Evolutionary conservation across 352 stramenopile species (phyloP), one percentile per base, ranked within the genome.

Genomic region (Phytophthora pinifolia): DNA sequence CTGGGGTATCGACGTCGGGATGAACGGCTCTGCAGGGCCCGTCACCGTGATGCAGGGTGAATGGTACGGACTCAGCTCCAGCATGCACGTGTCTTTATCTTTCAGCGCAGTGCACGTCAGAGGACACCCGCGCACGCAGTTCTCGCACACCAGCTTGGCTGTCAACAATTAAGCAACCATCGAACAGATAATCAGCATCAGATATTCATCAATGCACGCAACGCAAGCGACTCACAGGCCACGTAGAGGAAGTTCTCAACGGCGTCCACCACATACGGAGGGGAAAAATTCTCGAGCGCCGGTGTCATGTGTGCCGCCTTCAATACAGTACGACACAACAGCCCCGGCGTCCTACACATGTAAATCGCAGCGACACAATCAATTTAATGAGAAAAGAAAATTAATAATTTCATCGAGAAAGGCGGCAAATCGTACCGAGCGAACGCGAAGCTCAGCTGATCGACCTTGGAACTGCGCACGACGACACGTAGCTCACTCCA

Each of bases 401-500:
- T 4, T 32, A 34, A 58, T 7, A 22, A 33, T 1, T 13, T 14
- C 20, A 30, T 2, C 30, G 18, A 29, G 46, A 43, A 56, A 39
- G 9, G 1, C 39, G 54, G 15, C 33, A 53, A 51, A 36, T 44
- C 49, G 9, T 62, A 85, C 79, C 72, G 54, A n/a, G 69, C 55
- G 46, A 76, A 87, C 6, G 65, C 69, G 31, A 88, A 86, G n/a
- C 67, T 63, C 12, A 92, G 57, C 20, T 79, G 66, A 39, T 86
- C 38, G 29, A 76, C 47, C 25, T 88, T 60, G 3, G 59, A 32
- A 35, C 67, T 84, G 18, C 67, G 54, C 7, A 92, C 63, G 20
- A 86, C 67, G 17, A 88, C 77, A 35, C 81, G 81, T 29, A 94
- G 53, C 45, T 94, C 66, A 38, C 70, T 94, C 81, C 83, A 94